These are phyloP conservation scores for Spiromastix sp. DNA, from an alignment of 2,329 filamentous ascomycete species.

Conservation along the genomic window DNA sequence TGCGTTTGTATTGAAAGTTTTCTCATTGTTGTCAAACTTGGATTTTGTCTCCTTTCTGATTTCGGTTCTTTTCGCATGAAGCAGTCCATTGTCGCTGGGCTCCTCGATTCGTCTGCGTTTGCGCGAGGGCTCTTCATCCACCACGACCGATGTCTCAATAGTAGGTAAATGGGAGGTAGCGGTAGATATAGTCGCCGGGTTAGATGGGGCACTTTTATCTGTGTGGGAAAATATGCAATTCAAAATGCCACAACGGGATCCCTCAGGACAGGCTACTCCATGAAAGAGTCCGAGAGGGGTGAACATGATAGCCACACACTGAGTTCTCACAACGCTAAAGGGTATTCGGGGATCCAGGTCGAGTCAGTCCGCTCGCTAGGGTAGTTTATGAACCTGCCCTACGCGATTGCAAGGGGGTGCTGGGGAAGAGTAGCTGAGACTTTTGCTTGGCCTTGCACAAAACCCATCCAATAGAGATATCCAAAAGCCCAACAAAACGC, in stretches of 20 bases:
- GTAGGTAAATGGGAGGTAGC: background rate
- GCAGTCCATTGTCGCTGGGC: background rate
- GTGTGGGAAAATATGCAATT: constrained; percentile 50
- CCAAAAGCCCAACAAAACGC: no score
- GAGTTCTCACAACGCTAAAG: background rate
- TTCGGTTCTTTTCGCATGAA: background rate
- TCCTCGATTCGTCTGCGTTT: constrained; percentile 20
- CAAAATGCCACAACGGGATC: constrained; percentile 39
- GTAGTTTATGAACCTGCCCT: no score
- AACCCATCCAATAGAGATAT: no score
- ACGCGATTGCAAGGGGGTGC: no score
- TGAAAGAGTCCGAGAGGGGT: constrained; percentile 45
- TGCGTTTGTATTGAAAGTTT: background rate
- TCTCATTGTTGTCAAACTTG: background rate
- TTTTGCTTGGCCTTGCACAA: no score
- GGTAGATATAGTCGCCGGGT: constrained; percentile 1
- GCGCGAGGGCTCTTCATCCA: constrained; percentile 13
- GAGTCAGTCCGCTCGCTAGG: no score
- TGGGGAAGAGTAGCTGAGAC: no score
- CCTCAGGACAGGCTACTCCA: constrained; percentile 42
- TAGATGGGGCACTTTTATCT: constrained; percentile 12
- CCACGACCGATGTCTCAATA: background rate
- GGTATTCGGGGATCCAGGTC: no score
- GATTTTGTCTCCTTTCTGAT: background rate
- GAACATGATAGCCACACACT: constrained; percentile 38